Base-by-base conservation (phyloP, 306 rosid species). In the Malus asiatica region DNA sequence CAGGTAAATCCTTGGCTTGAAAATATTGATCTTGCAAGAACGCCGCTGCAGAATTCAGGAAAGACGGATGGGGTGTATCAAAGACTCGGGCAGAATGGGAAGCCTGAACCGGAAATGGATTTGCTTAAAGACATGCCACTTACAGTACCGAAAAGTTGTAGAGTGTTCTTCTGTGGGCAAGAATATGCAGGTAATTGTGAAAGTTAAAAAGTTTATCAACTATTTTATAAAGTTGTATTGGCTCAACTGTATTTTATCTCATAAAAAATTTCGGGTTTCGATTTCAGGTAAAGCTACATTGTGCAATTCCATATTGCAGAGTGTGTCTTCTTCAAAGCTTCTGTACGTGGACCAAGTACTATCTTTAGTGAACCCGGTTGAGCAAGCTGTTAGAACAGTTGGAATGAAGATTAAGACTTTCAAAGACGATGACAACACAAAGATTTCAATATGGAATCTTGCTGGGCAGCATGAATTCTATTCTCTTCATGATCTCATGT, bases 1-100 rank as follows among this genome's bases (percentile, higher is more conserved):
- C 92, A 90, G 80, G 88, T 96, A 53, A 92, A 96, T 86, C 99
- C 98, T 83, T 96, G 97, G 97, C 87, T 92, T 23, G 98, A 96
- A 85, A 96, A 87, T 72, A 86, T 96, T 67, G 97, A 92, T 85
- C 96, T 96, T 44, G 86, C 91, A 10, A 87, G 91, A 80, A 96
- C 97, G 59, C 96, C 97, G 6, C 77, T 92, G 33, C 93, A 92
- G 40, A 90, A 73, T 80, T 88, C 93, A 4, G 97, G 96, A 66
- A 86, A 83, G 84, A 83, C 92, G n/a, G 81, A 58, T 14, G 88
- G 79, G 9, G 81, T 95, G 82, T 86, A 86, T 72, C 90, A 88
- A 68, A 90, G 96, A 79, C 63, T 96, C 53, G 98, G 99, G 16
- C 99, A 92, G 86, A 92, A 89, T 75, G 97, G 85, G 84, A 92